Evolutionary conservation across 1,139 yeast genomes (phyloP), one percentile per base, ranked within the genome.

Genomic region (Hanseniaspora uvarum): DNA sequence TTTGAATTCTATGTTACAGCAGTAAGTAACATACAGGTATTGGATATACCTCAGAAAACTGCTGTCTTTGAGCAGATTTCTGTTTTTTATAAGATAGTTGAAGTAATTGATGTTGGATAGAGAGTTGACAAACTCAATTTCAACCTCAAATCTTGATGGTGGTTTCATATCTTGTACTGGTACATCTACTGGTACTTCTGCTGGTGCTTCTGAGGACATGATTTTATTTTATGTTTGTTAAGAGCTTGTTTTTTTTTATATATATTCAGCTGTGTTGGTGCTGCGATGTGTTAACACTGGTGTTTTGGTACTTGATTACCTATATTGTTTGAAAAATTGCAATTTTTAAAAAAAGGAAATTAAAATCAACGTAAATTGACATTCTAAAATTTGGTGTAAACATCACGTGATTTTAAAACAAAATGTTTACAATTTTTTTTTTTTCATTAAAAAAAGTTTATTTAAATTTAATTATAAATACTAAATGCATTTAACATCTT

Each of bases 61-160:
- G 2, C 65, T 64, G 47, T 62, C 65, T 73, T 76, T 56, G 75
- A 72, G 62, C 72, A 78, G 57, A 75, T 78, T 58, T 76, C 77
- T 61, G 79, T 85, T 1, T 84, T 85, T 28, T 18, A 54, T 44
- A n/a, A 83, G 68, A 61, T 78, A 82, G 58, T 81, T 79, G 54
- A 83, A 70, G 62, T 83, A 83, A 60, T 81, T 89, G 54, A 82
- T 75, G 62, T 83, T 83, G 18, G 86, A 79, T 37, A 83, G 68
- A n/a, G 89, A 81, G 65, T 83, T 92, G 3, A 83, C 86, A 65
- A 83, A 83, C 70, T 83, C 89, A 43, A 83, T 70, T 61, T 83
- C 89, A 16, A 83, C 78, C 62, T 80, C 92, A 81, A 86, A 82
- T 59, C 88, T 66, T 3, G 84, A 79, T 8, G 92, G 89, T 16